Conservation (phyloP, 495 filamentous ascomycete genomes). For the Hyaloscypha bicolor region DNA sequence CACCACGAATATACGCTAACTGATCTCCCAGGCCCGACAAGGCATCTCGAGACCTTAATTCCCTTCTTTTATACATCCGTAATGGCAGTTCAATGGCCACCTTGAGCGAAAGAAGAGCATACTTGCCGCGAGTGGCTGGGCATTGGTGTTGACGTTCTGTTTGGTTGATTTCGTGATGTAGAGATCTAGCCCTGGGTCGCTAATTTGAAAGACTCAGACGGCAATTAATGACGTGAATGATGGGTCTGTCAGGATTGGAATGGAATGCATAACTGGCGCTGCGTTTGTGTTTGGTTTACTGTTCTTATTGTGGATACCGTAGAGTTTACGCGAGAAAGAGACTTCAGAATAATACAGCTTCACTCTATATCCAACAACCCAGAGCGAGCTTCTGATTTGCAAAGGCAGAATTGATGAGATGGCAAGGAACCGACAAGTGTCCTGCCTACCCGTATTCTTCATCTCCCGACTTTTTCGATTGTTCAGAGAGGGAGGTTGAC, state of each 20-base stretch:
- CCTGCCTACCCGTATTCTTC: not conserved
- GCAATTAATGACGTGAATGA: not conserved
- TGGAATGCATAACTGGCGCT: not conserved
- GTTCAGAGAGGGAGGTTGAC: not conserved
- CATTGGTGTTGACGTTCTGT: not conserved
- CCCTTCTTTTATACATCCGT: too few relatives aligned
- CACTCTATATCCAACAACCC: not conserved
- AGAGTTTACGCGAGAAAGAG: not conserved
- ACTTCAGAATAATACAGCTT: not conserved
- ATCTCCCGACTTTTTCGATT: too few relatives aligned
- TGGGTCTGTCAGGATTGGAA: not conserved
- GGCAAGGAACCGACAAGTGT: too few relatives aligned
- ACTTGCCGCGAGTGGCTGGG: not conserved
- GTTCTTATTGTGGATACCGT: not conserved
- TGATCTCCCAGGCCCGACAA: slow-evolving; percentile 29
- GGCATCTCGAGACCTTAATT: slow-evolving; percentile 31
- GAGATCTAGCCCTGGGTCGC: not conserved
- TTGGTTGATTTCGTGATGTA: not conserved
- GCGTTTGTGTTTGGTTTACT: not conserved
- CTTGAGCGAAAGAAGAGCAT: not conserved
- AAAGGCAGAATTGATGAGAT: too few relatives aligned
- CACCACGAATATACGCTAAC: not conserved
- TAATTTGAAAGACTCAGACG: not conserved
- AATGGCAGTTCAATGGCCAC: too few relatives aligned
- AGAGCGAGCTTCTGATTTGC: too few relatives aligned